phyloP scores from a whole-genome alignment of 2,329 filamentous ascomycete species.

The Fusarium pseudograminearum region DNA sequence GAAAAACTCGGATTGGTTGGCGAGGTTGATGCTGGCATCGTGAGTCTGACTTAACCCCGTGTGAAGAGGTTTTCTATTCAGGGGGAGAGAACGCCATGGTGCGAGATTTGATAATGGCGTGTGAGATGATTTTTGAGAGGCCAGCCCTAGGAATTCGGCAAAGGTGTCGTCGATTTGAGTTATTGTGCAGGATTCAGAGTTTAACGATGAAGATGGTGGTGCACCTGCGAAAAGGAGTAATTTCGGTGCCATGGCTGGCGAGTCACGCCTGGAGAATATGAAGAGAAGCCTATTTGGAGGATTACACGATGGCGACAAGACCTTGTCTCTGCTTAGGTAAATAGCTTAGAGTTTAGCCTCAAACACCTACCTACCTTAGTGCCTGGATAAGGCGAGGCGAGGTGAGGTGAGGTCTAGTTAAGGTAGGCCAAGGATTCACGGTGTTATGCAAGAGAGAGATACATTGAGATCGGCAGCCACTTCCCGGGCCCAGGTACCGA shows the following conservation, averaged over 20 bases:
- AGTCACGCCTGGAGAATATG: neutral
- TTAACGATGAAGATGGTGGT: slow-evolving; percentile 49
- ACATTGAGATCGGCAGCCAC: slow-evolving; percentile 23
- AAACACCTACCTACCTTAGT: neutral
- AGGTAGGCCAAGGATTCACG: slow-evolving; percentile 13
- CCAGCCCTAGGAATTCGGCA: slow-evolving; percentile 44
- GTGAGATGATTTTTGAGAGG: neutral
- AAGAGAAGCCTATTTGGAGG: neutral
- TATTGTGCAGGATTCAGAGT: slow-evolving; percentile 49
- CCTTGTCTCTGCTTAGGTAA: neutral
- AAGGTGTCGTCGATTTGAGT: slow-evolving; percentile 46
- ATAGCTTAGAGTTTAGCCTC: neutral
- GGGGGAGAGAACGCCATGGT: slow-evolving; percentile 67
- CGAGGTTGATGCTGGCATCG: slow-evolving; percentile 51
- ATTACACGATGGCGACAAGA: slow-evolving; percentile 2
- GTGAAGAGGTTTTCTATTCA: slow-evolving; percentile 59
- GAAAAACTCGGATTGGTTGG: slow-evolving; percentile 60
- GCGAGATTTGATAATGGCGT: slow-evolving; percentile 53
- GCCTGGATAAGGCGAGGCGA: neutral
- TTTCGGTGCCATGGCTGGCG: slow-evolving; percentile 42
- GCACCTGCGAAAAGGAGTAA: slow-evolving; percentile 57
- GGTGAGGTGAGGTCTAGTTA: neutral
- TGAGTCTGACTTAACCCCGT: slow-evolving; percentile 67
- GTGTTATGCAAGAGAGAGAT: neutral
- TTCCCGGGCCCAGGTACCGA: slow-evolving; percentile 41